These are phyloP conservation scores for Biscogniauxia sp. DNA, from an alignment of 2,329 filamentous ascomycete species.

Conservation along the genomic window DNA sequence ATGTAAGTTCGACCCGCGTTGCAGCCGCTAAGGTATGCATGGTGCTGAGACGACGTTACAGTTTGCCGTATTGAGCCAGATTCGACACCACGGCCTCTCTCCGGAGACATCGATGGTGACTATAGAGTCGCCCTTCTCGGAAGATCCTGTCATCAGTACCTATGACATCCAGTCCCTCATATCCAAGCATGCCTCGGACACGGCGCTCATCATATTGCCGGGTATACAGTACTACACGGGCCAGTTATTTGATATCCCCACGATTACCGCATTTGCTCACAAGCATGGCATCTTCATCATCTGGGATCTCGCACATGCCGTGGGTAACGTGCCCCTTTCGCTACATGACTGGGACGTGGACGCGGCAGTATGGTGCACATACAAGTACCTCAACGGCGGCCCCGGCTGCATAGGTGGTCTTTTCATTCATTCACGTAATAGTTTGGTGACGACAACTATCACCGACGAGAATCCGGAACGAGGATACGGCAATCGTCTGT, in stretches of 20 bases:
- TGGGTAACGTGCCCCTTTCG: constrained; percentile 69
- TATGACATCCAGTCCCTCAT: constrained; percentile 67
- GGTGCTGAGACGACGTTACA: constrained; percentile 35
- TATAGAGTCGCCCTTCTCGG: constrained; percentile 54
- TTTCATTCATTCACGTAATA: constrained; percentile 70
- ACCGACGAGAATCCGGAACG: constrained; percentile 34
- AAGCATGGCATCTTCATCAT: constrained; percentile 65
- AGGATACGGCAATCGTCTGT: constrained; percentile 53
- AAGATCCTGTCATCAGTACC: constrained; percentile 58
- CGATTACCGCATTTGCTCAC: constrained; percentile 70
- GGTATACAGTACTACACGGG: constrained; percentile 81
- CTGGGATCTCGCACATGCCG: constrained; percentile 80
- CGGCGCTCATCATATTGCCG: constrained; percentile 71
- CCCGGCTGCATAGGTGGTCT: constrained; percentile 71
- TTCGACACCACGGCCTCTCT: constrained; percentile 63
- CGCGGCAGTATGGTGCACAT: constrained; percentile 76
- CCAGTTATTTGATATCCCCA: constrained; percentile 71
- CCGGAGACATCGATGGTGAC: constrained; percentile 66
- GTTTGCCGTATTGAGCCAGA: constrained; percentile 77
- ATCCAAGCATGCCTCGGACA: constrained; percentile 60
- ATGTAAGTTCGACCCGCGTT: constrained; percentile 49
- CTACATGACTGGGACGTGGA: constrained; percentile 79
- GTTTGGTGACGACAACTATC: constrained; percentile 36
- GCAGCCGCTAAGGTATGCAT: constrained; percentile 6
- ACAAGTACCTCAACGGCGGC: constrained; percentile 79